A percentile compares a stretch with the other conserved stretches of the same genome.
phyloP scores from a whole-genome alignment of 768 basidiomycete genomes.

The Peribolospora baueri region DNA sequence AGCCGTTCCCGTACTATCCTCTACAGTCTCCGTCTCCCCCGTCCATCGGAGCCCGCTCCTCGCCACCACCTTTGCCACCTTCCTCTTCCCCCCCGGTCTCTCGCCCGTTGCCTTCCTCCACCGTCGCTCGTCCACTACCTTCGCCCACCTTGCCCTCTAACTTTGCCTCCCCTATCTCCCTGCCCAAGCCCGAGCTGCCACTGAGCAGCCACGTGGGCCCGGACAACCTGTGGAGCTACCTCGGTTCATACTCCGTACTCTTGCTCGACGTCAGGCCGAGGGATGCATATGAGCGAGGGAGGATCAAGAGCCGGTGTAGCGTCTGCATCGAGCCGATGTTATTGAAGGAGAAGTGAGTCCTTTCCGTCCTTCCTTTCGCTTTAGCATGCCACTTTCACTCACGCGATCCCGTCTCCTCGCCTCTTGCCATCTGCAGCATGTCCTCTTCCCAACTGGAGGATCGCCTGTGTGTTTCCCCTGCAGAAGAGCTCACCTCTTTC shows the following conservation, averaged over 20 bases:
- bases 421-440: slow-evolving; percentile 26
- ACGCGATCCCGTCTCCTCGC: background rate
- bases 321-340: slow-evolving; percentile 75
- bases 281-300: slow-evolving; percentile 47
- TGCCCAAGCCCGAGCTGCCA: no score
- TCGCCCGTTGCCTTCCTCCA: background rate
- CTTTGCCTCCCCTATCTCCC: slow-evolving; percentile 4
- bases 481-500: slow-evolving; percentile 48
- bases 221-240: slow-evolving; percentile 2
- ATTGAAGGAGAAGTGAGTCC: slow-evolving; percentile 37
- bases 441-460: slow-evolving; percentile 44
- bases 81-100: no score
- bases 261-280: slow-evolving; percentile 62
- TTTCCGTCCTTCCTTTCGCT: background rate
- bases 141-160: background rate
- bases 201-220: slow-evolving; percentile 1
- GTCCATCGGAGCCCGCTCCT: no score
- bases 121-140: background rate
- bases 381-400: background rate
- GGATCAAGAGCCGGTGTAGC: slow-evolving; percentile 39
- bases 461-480: slow-evolving; percentile 44
- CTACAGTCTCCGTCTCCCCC: no score
- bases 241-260: slow-evolving; percentile 28
- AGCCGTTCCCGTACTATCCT: no score
- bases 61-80: no score